Evolutionary conservation across 2,329 filamentous ascomycete species (phyloP).

Genomic region (Chaetomiaceae sp.): DNA sequence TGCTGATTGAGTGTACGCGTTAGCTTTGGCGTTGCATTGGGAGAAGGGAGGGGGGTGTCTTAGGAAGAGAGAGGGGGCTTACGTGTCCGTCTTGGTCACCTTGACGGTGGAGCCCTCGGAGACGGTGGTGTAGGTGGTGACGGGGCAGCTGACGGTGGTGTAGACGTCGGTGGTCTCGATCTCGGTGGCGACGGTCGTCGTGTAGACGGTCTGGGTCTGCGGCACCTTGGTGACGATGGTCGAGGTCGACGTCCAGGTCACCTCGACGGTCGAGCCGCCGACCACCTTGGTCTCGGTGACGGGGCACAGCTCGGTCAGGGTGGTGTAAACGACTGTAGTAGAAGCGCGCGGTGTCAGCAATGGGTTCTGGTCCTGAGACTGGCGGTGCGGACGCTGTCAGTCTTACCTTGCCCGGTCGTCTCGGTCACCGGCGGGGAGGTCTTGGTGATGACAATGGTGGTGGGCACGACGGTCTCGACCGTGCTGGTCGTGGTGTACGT

Average conservation of each 20-base stretch:
- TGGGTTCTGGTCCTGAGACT: too few species aligned
- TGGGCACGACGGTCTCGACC: conserved; percentile 30
- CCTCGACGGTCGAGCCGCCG: conserved; percentile 35
- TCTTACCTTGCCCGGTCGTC: conserved; percentile 21
- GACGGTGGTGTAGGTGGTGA: conserved; percentile 38
- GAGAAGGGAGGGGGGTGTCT: neutral
- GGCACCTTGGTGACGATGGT: conserved; percentile 29
- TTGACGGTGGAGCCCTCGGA: conserved; percentile 36
- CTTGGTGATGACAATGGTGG: conserved; percentile 23
- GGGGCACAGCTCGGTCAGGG: conserved; percentile 39
- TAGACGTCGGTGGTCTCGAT: conserved; percentile 34
- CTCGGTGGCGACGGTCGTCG: conserved; percentile 30
- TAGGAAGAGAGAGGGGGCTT: conserved; percentile 3
- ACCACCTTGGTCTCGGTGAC: conserved; percentile 41
- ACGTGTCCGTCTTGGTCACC: conserved; percentile 37
- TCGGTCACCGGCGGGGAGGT: conserved; percentile 17
- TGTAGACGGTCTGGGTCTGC: conserved; percentile 31
- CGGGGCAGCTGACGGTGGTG: conserved; percentile 34
- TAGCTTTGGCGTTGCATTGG: neutral
- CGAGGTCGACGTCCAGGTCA: conserved; percentile 36
- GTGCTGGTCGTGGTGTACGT: conserved; percentile 41
- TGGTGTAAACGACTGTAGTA: conserved; percentile 34
- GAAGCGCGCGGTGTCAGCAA: too few species aligned
- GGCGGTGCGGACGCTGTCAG: too few species aligned
- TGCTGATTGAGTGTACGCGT: conserved; percentile 7